phyloP scores from a whole-genome alignment of 768 basidiomycete genomes.

The Strobilomyces echinocephalus region DNA sequence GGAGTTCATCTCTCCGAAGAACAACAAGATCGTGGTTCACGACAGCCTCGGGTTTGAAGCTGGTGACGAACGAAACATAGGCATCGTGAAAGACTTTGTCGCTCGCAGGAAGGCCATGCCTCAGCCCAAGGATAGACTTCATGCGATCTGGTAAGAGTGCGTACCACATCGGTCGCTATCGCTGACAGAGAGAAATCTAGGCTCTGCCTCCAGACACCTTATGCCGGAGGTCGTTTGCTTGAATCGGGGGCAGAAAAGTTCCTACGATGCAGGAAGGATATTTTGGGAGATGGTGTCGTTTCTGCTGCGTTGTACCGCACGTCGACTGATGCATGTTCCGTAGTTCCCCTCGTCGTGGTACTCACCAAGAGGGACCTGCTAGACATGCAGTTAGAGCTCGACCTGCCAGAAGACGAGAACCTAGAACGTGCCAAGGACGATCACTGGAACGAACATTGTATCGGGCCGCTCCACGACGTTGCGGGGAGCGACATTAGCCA shows the following conservation, averaged over 20 bases:
- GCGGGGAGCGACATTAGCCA: not conserved
- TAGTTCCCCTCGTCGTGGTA: conserved; percentile 14
- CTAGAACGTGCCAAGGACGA: not conserved
- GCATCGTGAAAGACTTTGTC: not conserved
- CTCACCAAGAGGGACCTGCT: conserved; percentile 16
- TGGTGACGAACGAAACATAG: not conserved
- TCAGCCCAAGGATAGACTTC: conserved; percentile 4
- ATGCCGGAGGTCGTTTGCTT: conserved; percentile 13
- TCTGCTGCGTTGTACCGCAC: not conserved
- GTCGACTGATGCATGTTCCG: not conserved
- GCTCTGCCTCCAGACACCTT: conserved; percentile 15
- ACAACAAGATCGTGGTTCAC: not conserved
- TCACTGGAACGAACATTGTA: not conserved
- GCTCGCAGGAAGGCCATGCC: conserved; percentile 1
- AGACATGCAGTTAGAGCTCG: not conserved
- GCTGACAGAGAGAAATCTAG: conserved; percentile 1
- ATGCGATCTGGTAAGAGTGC: conserved; percentile 11
- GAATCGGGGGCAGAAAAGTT: conserved; percentile 12
- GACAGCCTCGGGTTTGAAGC: not conserved
- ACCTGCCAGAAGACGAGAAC: not conserved
- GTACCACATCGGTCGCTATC: not conserved
- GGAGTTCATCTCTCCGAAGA: conserved; percentile 5
- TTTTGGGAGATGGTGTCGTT: conserved; percentile 3
- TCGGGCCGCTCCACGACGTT: not conserved
- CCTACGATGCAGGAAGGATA: not conserved